Evolutionary conservation across 2,329 filamentous ascomycete genomes (phyloP).

Genomic region (Elsinoe australis): DNA sequence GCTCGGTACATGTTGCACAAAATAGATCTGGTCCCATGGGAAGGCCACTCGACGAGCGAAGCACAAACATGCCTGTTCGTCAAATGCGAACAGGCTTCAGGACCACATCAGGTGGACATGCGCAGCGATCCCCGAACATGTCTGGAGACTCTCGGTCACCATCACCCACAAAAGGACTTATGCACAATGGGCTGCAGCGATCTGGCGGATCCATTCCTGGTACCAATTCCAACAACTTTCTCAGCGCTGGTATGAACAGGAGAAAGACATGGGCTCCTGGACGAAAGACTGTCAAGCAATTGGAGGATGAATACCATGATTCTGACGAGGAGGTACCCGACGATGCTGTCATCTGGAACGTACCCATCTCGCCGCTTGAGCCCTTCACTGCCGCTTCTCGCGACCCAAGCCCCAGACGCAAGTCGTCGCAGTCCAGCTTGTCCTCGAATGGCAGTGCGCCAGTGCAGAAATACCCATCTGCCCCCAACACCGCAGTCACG

Average conservation of each 20-base stretch:
- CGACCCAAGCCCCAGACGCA: conserved; percentile 29
- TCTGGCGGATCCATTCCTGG: conserved; percentile 7
- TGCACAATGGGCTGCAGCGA: conserved; percentile 1
- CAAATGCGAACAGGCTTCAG: conserved; percentile 14
- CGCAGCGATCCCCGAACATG: conserved; percentile 3
- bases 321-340: conserved; percentile 69
- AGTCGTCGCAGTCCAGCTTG: conserved; percentile 26
- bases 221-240: conserved; percentile 7
- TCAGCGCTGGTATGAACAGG: conserved; percentile 7
- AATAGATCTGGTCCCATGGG: not conserved
- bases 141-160: conserved; percentile 11
- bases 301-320: conserved; percentile 73
- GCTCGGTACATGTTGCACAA: conserved; percentile 16
- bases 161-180: conserved; percentile 11
- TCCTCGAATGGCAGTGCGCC: conserved; percentile 20
- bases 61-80: conserved; percentile 15
- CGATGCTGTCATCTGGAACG: conserved; percentile 70
- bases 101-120: conserved; percentile 2
- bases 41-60: conserved; percentile 13
- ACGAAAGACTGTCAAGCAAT: conserved; percentile 60
- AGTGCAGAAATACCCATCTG: conserved; percentile 8
- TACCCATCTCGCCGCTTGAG: conserved; percentile 63
- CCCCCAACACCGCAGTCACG: conserved; percentile 14
- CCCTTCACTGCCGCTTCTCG: conserved; percentile 22
- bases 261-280: conserved; percentile 59